These are phyloP conservation scores for Boletus rubropictus DNA, from an alignment of 768 basidiomycete species.

Conservation along the genomic window DNA sequence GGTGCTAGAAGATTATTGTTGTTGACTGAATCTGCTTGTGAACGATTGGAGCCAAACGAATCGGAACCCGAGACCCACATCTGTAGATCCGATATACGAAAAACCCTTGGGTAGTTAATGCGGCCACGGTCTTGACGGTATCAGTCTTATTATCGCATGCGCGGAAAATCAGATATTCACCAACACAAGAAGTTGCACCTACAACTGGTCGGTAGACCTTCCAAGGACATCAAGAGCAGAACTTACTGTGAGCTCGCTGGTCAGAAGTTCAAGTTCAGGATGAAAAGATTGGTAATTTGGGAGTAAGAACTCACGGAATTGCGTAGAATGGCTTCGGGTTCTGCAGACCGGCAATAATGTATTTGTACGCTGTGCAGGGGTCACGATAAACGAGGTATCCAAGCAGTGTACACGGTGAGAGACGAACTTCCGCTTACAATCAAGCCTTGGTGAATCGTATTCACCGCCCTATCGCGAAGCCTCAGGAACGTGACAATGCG, in stretches of 20 bases:
- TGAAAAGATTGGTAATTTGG: neutral
- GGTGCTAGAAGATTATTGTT: neutral
- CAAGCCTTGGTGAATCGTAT: conserved; percentile 6
- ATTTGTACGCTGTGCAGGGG: conserved; percentile 1
- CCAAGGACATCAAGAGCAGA: too few relatives aligned
- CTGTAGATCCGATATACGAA: conserved; percentile 7
- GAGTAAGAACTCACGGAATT: neutral
- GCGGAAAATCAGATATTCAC: neutral
- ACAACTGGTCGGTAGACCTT: neutral
- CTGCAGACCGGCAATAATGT: neutral
- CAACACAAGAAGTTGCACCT: conserved; percentile 2
- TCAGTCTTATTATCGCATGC: neutral
- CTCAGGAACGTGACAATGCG: neutral
- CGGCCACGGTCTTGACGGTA: neutral
- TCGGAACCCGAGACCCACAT: neutral
- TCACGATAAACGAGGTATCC: neutral
- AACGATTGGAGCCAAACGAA: neutral
- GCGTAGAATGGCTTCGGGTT: neutral
- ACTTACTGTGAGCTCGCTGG: conserved; percentile 7
- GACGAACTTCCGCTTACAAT: conserved; percentile 5
- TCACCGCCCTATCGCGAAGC: neutral
- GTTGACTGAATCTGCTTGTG: neutral
- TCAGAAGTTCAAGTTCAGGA: neutral
- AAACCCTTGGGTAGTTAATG: conserved; percentile 4
- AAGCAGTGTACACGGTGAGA: neutral